Base-by-base conservation (phyloP, 371 early-diverging fungal genomes). In the Parasitella parasitica region DNA sequence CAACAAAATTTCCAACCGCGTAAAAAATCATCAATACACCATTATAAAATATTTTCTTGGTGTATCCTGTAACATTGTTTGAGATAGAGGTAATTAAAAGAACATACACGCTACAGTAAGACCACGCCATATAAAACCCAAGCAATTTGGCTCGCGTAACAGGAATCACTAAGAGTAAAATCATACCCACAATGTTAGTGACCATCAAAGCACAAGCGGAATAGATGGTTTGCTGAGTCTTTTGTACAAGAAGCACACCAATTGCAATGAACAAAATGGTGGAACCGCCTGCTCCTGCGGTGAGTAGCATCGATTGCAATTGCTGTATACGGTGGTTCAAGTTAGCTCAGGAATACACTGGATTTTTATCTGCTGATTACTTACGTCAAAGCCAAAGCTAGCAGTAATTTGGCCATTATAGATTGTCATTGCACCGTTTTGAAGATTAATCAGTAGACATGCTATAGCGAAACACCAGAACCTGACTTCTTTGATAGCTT, bases 41-140 rank as follows among this genome's bases (percentile, higher is more conserved):
- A 16, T 70, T 73, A 27, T 77, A 70, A 34, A 70, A 75, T 48
- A 74, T 66, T 43, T 75, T 77, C 43, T 77, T 77, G 7, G 71
- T 73, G 41, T 70, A 67, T 6, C 74, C 74, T 3, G 71, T 52
- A 20, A 70, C 68, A 11, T 73, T 73, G 26, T 59, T 67, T 9
- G 74, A 59, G 13, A 69, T 57, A 6, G 60, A 69, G 12, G 64
- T 66, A 12, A 72, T 46, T 46, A 72, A 4, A 26, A 72, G 38
- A 5, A 69, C 63, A 37, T 66, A 62, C 12, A 63, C 64, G 9
- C 72, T 64, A 32, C 52, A 37, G 37, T 70, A 72, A 15, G 66
- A 18, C 68, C 68, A 72, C 4, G 59, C 15, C 22, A 76, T 24
- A 36, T 71, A 73, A 6, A 69, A 61, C 0, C 77, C 77, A 51